phyloP scores from a whole-genome alignment of 176 grass and related monocot genomes.

The Raddia distichophylla region DNA sequence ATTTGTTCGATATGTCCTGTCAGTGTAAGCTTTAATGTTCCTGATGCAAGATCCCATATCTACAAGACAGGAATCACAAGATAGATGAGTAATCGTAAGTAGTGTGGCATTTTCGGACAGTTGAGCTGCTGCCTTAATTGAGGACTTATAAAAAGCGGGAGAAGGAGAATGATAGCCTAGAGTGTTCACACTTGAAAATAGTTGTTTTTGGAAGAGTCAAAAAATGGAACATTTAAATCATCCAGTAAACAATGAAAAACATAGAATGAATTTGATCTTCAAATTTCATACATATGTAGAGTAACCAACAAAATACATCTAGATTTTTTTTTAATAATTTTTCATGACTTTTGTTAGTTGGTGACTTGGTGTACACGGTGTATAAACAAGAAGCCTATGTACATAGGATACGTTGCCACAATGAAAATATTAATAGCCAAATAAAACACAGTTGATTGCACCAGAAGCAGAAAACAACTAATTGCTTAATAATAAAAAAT shows the following conservation, averaged over 20 bases:
- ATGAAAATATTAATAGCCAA: not conserved
- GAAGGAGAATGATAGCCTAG: not conserved
- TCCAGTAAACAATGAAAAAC: not conserved
- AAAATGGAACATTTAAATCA: not conserved
- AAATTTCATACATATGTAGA: too few species aligned
- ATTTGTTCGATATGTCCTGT: constrained; percentile 98
- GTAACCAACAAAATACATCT: too few species aligned
- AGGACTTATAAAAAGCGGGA: not conserved
- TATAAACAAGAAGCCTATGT: too few species aligned
- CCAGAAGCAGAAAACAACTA: not conserved
- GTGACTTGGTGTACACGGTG: too few species aligned
- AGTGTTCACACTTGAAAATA: not conserved
- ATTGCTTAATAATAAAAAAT: not conserved
- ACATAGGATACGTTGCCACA: not conserved
- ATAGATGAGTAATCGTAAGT: constrained; percentile 16
- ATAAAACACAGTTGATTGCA: not conserved
- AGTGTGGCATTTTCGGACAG: not conserved
- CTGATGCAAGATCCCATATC: constrained; percentile 99
- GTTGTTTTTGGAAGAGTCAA: not conserved
- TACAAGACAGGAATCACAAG: constrained; percentile 36
- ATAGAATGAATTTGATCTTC: too few species aligned
- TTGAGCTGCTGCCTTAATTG: not conserved
- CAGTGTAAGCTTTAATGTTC: constrained; percentile 92
- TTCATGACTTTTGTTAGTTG: too few species aligned
- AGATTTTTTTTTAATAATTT: too few species aligned